Percentiles rank a stretch among this genome's conserved stretches.
phyloP scores from a whole-genome alignment of 2,329 filamentous ascomycete genomes.

The Aspergillus thermomutatus region DNA sequence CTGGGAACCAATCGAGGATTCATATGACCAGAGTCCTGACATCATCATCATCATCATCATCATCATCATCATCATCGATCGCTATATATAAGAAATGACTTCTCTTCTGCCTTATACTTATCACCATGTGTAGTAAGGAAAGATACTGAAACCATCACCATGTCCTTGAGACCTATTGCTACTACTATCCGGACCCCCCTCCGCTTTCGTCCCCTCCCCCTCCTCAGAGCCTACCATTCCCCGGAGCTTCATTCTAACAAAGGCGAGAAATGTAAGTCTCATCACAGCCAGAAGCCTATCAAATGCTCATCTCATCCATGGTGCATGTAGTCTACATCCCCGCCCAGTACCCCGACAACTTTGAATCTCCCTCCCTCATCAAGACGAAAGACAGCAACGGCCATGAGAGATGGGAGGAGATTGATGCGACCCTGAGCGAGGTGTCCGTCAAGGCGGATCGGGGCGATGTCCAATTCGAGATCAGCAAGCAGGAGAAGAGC shows the following conservation, averaged over 20 bases:
- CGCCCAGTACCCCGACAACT: conserved; percentile 9
- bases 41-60: too few species aligned
- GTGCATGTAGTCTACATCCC: conserved; percentile 10
- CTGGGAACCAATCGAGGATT: too few species aligned
- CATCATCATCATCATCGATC: too few species aligned
- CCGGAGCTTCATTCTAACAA: conserved; percentile 4
- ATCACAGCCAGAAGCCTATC: background rate
- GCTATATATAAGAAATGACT: too few species aligned
- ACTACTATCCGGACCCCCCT: too few species aligned
- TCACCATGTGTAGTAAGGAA: too few species aligned
- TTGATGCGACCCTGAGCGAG: conserved; percentile 13
- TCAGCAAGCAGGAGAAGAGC: conserved; percentile 6
- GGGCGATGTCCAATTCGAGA: conserved; percentile 9
- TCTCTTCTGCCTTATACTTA: too few species aligned
- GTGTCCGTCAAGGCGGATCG: conserved; percentile 13
- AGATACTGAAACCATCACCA: too few species aligned
- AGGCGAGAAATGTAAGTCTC: conserved; percentile 6
- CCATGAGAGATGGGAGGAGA: conserved; percentile 9
- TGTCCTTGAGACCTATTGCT: too few species aligned
- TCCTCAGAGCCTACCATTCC: background rate
- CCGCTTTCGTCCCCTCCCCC: background rate
- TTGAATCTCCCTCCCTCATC: conserved; percentile 6
- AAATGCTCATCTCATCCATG: background rate
- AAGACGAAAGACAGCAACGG: conserved; percentile 1
- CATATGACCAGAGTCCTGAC: too few species aligned